A percentile compares a stretch with the other conserved stretches of the same genome.
These are phyloP conservation scores for Ascochyta koolunga DNA, from an alignment of 2,329 filamentous ascomycete species.

Conservation along the genomic window DNA sequence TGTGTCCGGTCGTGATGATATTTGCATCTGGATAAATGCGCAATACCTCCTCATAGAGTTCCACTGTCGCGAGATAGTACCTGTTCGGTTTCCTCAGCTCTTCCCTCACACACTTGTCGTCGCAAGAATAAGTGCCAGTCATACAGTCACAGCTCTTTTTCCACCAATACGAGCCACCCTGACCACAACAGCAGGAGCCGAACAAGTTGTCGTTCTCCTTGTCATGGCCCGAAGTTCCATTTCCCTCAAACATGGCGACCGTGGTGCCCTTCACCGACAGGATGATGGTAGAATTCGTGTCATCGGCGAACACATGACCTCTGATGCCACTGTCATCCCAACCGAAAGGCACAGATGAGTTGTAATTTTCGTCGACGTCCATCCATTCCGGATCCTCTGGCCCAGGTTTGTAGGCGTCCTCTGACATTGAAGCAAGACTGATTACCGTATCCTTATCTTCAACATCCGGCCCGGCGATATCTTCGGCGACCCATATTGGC, in stretches of 20 bases:
- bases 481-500: constrained; percentile 37
- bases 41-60: constrained; percentile 42
- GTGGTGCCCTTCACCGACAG: constrained; percentile 45
- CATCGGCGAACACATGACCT: constrained; percentile 45
- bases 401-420: constrained; percentile 45
- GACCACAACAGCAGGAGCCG: constrained; percentile 46
- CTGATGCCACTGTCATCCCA: constrained; percentile 47
- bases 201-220: constrained; percentile 48
- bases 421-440: constrained; percentile 46
- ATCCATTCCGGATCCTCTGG: constrained; percentile 44
- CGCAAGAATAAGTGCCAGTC: constrained; percentile 44
- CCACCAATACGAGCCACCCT: constrained; percentile 46
- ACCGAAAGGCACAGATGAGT: constrained; percentile 42
- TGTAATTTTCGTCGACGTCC: constrained; percentile 40
- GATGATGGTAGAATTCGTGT: constrained; percentile 42
- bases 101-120: constrained; percentile 42
- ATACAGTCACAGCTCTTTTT: constrained; percentile 44
- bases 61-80: constrained; percentile 42
- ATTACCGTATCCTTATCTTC: constrained; percentile 43
- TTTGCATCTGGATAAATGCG: constrained; percentile 42
- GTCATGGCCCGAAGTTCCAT: constrained; percentile 44
- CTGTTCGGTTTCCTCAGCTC: constrained; percentile 40
- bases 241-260: constrained; percentile 45
- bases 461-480: constrained; percentile 40
- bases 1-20: constrained; percentile 45